Base-by-base conservation (phyloP, 306 rosid genomes). In the Sindora glabra region DNA sequence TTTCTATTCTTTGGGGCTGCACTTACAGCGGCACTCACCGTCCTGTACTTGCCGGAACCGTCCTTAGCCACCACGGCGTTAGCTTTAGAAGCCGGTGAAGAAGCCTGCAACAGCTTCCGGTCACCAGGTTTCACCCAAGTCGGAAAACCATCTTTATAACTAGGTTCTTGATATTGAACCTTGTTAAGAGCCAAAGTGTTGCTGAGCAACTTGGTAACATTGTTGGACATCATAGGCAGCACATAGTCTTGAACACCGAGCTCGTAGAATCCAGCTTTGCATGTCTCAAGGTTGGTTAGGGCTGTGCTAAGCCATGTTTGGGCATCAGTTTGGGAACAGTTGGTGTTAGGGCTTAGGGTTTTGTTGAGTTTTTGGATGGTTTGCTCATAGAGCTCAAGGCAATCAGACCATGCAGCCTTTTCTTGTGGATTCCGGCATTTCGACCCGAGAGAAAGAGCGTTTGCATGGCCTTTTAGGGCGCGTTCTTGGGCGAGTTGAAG, bases 271-370 rank as follows among this genome's bases (percentile, higher is more conserved):
- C 95, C 89, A 15, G 69, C 49, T 10, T 45, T 68, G 44, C 95
- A 87, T 7, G 92, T 77, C 17, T 87, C 91, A 5, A 87, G 72
- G 60, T 81, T 81, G 0, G 91, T 84, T 9, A 84, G 79, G 40
- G 91, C 91, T 0, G 91, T 59, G 77, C 91, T 84, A 17, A 84
- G 81, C 91, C 87, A 81, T 10, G 91, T 78, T 29, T 84, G 91
- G 4, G 74, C 10, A 47, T 84, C 91, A 4, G 25, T 56, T 49
- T 76, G 75, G 34, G 83, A 53, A 62, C 69, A 78, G 12, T 60
- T 72, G 36, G 69, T 34, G 58, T 55, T 49, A 2, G 77, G 58
- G 26, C 67, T 54, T n/a, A 69, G 0, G 71, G 87, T 73, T 42
- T 72, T 59, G 81, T 79, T 84, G 54, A 87, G 86, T 11, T 49